Percentiles rank a stretch among this genome's conserved stretches.
Evolutionary conservation across 371 early-diverging fungal genomes (phyloP).

Genomic region (Chytridiales sp.): DNA sequence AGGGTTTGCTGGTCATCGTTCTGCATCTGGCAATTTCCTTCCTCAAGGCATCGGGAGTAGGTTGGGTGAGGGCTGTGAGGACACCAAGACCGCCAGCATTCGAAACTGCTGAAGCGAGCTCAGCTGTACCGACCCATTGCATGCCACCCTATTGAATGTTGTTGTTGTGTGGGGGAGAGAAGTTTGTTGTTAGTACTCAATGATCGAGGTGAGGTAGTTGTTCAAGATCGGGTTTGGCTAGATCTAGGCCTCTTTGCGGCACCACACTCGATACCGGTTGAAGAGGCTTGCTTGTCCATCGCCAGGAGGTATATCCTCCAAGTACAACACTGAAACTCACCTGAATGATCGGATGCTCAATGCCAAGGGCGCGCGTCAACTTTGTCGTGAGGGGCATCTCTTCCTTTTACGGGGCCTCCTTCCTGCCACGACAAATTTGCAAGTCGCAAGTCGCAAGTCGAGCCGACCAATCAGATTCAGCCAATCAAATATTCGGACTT

Average conservation of each 20-base stretch:
- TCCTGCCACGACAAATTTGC: no score
- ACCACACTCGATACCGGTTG: no score
- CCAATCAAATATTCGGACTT: no score
- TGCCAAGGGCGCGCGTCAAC: slow-evolving; percentile 65
- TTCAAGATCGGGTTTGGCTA: no score
- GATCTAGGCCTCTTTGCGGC: no score
- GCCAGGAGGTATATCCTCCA: no score
- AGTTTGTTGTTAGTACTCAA: slow-evolving; percentile 39
- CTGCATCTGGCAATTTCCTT: slow-evolving; percentile 72
- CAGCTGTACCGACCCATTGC: slow-evolving; percentile 73
- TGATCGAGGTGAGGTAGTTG: no score
- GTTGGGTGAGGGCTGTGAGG: slow-evolving; percentile 65
- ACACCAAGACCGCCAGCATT: slow-evolving; percentile 58
- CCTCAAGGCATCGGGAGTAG: slow-evolving; percentile 78
- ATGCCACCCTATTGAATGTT: slow-evolving; percentile 45
- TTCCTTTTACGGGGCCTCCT: no score
- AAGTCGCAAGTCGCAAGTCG: no score
- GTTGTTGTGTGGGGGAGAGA: slow-evolving; percentile 2
- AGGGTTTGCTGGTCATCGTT: slow-evolving; percentile 71
- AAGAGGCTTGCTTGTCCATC: no score
- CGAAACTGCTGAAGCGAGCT: slow-evolving; percentile 67
- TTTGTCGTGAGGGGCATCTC: slow-evolving; percentile 53
- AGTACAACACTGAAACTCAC: no score
- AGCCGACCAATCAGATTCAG: no score
- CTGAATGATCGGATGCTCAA: slow-evolving; percentile 60